Evolutionary conservation across 2,329 filamentous ascomycete species (phyloP), one percentile per base, ranked within the genome.

Genomic region (Aspergillus sp.): DNA sequence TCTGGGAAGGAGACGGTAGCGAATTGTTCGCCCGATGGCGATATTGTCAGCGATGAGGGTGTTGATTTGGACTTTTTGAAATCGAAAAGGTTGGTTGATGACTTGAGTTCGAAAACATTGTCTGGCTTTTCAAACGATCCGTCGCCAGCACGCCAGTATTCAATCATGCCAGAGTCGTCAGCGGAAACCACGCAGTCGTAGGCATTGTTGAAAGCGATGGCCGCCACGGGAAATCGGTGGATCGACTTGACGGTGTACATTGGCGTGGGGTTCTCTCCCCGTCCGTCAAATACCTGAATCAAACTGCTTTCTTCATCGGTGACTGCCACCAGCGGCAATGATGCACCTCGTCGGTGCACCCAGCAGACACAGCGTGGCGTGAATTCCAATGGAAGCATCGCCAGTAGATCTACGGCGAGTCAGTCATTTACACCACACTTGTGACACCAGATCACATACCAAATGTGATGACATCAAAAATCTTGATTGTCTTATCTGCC

Each of bases 21-120:
- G 60, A 98, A 93, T 47, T 90, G 87, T 45, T 86, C 80, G 5
- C 91, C 90, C 0, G 85, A 85, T 0, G 90, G 90, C 0, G 93
- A 96, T 37, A 98, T 79, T 0, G 86, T 88, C 39, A 98, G 74
- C 8, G 87, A 88, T 4, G 83, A 81, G 0, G 91, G 90, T 1
- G 85, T 79, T 0, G 90, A 87, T 65, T 95, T 97, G 40, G 88
- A 80, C 68, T 96, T 97, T 61, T 95, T 97, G 72, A 98, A 97
- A 42, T 95, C 91, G 60, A 97, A 98, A 1, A 98, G 76, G 58
- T 88, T 93, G 3, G 93, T 98, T 1, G 87, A 85, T 61, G 89
- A 95, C 70, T 98, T 98, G 70, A 90, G 88, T 53, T 88, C 79
- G 63, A 95, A 98, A 12, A 98, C 90, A 41, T 82, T 89, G 54